Evolutionary conservation across 2,329 filamentous ascomycete species (phyloP), one percentile per base, ranked within the genome.

Genomic region (Xylariaceae sp.): DNA sequence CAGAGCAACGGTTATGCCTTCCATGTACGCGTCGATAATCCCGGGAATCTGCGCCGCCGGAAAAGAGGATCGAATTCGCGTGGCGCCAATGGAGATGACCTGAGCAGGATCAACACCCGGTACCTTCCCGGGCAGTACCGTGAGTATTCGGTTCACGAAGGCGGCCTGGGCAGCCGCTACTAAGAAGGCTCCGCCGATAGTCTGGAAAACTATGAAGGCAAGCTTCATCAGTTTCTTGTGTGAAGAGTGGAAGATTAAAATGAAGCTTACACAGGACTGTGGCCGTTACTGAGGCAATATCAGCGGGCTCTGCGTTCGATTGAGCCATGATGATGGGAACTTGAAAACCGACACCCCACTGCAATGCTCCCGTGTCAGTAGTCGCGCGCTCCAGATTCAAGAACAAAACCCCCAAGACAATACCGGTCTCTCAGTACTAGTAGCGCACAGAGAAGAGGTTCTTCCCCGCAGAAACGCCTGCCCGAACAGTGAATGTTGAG

Each of bases 401-500:
- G 19, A 19, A 19, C 19, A 19, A 19, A 19, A 19, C 19, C 19
- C 19, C 19, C 19, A 19, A 19, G 19, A 19, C 19, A 19, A 19
- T 19, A 19, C 19, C 19, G 19, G 19, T 19, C 19, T 19, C 19
- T 19, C 19, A 19, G 19, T 19, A 19, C 19, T 19, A 19, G 19
- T 19, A 19, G 19, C 19, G 19, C 19, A 19, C 19, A 19, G 19
- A 19, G 19, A 19, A 19, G 19, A 19, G 19, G 19, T 19, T 19
- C 19, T 19, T 19, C 19, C 19, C 19, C 19, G 19, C 19, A 19
- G 19, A 19, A 19, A 19, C 19, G 19, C 19, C 19, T 19, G 19
- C 19, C 19, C 19, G 19, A 19, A 19, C 19, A 19, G 19, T 19
- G 1, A 19, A 70, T 68, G n/a, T 71, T 71, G 50, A 74, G 69